Evolutionary conservation across 352 stramenopile species (phyloP).

Genomic region (Phytophthora quininea): DNA sequence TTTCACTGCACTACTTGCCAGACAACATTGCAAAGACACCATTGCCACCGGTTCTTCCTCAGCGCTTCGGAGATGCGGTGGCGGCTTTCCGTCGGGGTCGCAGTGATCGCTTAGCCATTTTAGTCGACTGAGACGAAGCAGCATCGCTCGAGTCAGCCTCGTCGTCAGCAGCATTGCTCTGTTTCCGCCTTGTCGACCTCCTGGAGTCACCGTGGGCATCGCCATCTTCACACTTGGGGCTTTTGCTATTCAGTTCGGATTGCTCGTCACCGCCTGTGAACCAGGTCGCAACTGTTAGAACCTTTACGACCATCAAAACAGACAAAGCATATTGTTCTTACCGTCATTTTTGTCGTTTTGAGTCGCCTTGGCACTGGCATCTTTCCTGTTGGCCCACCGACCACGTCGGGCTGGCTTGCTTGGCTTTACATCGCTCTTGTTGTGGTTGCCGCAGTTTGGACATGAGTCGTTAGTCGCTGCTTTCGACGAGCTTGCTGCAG

Average conservation of each 20-base stretch:
- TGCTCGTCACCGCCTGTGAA: slow-evolving; percentile 30
- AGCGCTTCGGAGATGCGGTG: slow-evolving; percentile 46
- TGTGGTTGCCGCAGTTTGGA: slow-evolving; percentile 40
- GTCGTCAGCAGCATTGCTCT: slow-evolving; percentile 35
- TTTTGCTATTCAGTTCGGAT: slow-evolving; percentile 34
- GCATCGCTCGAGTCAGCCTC: slow-evolving; percentile 64
- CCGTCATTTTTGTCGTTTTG: slow-evolving; percentile 31
- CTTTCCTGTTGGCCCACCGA: slow-evolving; percentile 22
- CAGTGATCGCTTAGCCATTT: slow-evolving; percentile 48
- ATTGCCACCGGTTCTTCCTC: slow-evolving; percentile 20
- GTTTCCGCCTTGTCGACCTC: slow-evolving; percentile 23
- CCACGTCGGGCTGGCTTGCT: slow-evolving; percentile 22
- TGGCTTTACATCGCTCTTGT: slow-evolving; percentile 14
- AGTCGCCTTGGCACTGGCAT: slow-evolving; percentile 28
- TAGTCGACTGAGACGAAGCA: slow-evolving; percentile 31
- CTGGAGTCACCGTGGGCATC: slow-evolving; percentile 32
- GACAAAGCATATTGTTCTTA: no score
- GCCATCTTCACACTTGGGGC: slow-evolving; percentile 33
- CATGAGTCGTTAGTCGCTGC: slow-evolving; percentile 21
- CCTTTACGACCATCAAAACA: background rate
- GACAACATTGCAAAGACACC: slow-evolving; percentile 20
- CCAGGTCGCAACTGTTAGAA: background rate
- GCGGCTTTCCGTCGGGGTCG: slow-evolving; percentile 57
- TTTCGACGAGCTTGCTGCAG: slow-evolving; percentile 6
- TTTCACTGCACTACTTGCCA: slow-evolving; percentile 32